Conservation (phyloP, 176 grass and related monocot species). For the Zea luxurians region DNA sequence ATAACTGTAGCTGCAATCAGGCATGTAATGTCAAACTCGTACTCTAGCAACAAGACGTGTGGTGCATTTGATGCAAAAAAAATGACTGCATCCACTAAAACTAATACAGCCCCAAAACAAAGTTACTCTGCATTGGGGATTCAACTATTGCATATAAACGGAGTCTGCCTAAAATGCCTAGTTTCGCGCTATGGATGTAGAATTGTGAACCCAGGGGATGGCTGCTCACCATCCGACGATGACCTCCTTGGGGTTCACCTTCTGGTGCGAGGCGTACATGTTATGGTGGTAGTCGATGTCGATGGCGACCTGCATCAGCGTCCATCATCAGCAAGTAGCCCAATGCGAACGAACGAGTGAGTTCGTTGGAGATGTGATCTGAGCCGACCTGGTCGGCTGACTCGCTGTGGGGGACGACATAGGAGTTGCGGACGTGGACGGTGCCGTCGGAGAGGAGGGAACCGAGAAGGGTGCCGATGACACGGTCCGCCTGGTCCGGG, state of each 20-base stretch:
- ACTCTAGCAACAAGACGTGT: background rate
- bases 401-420: conserved; percentile 89
- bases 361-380: background rate
- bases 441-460: conserved; percentile 79
- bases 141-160: background rate
- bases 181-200: too few relatives aligned
- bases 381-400: conserved; percentile 75
- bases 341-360: background rate
- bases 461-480: conserved; percentile 93
- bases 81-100: background rate
- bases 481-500: conserved; percentile 82
- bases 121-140: background rate
- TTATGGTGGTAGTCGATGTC: conserved; percentile 94
- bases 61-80: background rate
- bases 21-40: background rate
- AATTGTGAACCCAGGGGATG: background rate
- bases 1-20: background rate
- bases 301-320: conserved; percentile 62
- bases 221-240: conserved; percentile 86
- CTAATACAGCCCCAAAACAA: background rate
- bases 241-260: conserved; percentile 87
- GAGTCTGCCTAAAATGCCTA: background rate
- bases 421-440: conserved; percentile 90
- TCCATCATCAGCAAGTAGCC: background rate
- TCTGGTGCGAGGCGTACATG: conserved; percentile 87